Percentiles rank a stretch among this genome's conserved stretches.
These are phyloP conservation scores for Metschnikowia vanudenii DNA, from an alignment of 805 yeast genomes.

Conservation along the genomic window DNA sequence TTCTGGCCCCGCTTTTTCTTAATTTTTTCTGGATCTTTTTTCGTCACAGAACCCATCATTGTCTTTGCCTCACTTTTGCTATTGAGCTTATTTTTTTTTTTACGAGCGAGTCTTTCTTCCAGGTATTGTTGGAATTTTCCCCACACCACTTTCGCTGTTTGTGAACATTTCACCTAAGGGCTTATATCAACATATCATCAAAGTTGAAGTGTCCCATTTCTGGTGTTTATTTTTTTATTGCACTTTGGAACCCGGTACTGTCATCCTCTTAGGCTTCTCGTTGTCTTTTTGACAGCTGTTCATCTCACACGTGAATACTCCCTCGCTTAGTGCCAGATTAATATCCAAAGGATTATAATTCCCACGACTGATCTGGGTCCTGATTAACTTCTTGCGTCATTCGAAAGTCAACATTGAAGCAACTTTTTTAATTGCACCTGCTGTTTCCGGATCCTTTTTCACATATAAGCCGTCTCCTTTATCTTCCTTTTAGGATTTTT, in stretches of 20 bases:
- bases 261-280: neutral
- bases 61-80: conserved; percentile 9
- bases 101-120: neutral
- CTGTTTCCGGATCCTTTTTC: too few species aligned
- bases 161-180: neutral
- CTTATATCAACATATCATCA: neutral
- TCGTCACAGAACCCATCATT: neutral
- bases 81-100: neutral
- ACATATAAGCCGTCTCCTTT: too few species aligned
- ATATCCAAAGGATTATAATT: neutral
- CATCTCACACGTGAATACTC: neutral
- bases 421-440: too few species aligned
- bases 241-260: neutral
- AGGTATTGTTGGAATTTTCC: neutral
- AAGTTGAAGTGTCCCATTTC: neutral
- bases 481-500: too few species aligned
- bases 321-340: neutral
- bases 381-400: neutral
- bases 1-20: neutral
- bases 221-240: neutral
- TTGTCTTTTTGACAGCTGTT: neutral
- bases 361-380: neutral
- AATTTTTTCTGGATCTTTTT: neutral
- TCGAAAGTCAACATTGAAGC: neutral
- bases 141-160: conserved; percentile 6